Evolutionary conservation across 768 basidiomycete species (phyloP).

Genomic region (Lentinula boryana): DNA sequence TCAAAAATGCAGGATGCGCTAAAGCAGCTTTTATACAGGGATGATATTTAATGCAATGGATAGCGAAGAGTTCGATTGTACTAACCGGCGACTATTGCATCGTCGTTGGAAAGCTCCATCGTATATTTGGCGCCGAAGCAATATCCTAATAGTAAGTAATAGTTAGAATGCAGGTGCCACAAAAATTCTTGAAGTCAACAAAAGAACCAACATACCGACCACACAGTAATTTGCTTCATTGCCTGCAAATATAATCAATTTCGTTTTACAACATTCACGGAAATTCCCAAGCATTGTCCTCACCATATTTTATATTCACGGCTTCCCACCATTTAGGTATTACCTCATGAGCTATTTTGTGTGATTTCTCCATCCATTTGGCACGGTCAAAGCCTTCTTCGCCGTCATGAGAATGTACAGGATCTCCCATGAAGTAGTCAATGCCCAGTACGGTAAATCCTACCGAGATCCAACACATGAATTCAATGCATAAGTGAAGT

Average conservation of each 20-base stretch:
- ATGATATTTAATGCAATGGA: neutral
- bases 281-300: neutral
- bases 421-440: conserved; percentile 62
- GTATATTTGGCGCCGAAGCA: conserved; percentile 54
- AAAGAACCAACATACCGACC: conserved; percentile 29
- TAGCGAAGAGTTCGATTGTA: neutral
- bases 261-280: neutral
- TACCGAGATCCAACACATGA: conserved; percentile 14
- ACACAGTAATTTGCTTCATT: conserved; percentile 34
- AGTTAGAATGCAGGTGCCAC: neutral
- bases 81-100: conserved; percentile 43
- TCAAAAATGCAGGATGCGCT: conserved; percentile 48
- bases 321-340: conserved; percentile 48
- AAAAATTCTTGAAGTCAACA: neutral
- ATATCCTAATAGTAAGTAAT: conserved; percentile 32
- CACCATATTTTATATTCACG: conserved; percentile 45
- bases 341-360: conserved; percentile 28
- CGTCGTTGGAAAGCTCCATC: conserved; percentile 35
- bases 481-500: neutral
- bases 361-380: conserved; percentile 35
- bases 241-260: conserved; percentile 8
- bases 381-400: conserved; percentile 30
- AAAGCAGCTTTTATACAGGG: conserved; percentile 35
- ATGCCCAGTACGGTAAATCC: conserved; percentile 54
- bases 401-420: conserved; percentile 32